phyloP scores from a whole-genome alignment of 495 filamentous ascomycete genomes.

The Penicillium psychrofluorescens region DNA sequence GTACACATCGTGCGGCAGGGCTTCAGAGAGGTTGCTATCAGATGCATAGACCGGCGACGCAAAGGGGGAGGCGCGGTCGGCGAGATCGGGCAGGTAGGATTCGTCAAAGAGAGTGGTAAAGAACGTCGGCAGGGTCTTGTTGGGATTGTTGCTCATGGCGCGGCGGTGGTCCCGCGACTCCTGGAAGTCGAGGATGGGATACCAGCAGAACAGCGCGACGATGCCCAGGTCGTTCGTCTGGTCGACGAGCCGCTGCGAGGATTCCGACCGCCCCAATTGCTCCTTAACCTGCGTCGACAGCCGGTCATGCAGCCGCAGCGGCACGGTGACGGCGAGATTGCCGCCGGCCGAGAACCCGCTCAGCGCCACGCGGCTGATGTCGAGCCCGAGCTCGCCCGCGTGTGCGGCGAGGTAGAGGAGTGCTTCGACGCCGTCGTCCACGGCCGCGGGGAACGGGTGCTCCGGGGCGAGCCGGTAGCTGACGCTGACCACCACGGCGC shows the following conservation, averaged over 20 bases:
- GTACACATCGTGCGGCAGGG: slow-evolving; percentile 57
- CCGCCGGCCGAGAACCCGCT: slow-evolving; percentile 85
- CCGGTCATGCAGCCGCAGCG: slow-evolving; percentile 51
- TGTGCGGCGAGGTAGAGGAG: slow-evolving; percentile 57
- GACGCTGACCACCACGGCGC: slow-evolving; percentile 61
- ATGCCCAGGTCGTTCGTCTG: slow-evolving; percentile 36
- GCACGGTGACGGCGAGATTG: slow-evolving; percentile 77
- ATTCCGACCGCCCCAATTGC: slow-evolving; percentile 26
- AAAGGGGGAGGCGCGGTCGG: slow-evolving; percentile 47
- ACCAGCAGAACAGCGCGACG: slow-evolving; percentile 64
- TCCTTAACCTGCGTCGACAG: slow-evolving; percentile 19
- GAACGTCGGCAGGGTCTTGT: slow-evolving; percentile 64
- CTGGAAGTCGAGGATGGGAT: slow-evolving; percentile 80
- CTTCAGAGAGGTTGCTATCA: slow-evolving; percentile 38
- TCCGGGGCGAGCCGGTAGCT: slow-evolving; percentile 75
- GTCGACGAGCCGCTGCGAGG: slow-evolving; percentile 28
- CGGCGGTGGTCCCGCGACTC: slow-evolving; percentile 67
- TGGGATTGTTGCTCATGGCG: slow-evolving; percentile 52
- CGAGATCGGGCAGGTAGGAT: slow-evolving; percentile 58
- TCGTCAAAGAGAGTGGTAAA: slow-evolving; percentile 85
- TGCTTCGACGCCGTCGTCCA: slow-evolving; percentile 70
- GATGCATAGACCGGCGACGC: slow-evolving; percentile 57
- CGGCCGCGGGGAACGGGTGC: slow-evolving; percentile 65
- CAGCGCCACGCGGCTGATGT: slow-evolving; percentile 58
- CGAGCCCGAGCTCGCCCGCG: slow-evolving; percentile 48